Conservation (phyloP, 192 early-diverging fungal species). For the Coemansia sp. region DNA sequence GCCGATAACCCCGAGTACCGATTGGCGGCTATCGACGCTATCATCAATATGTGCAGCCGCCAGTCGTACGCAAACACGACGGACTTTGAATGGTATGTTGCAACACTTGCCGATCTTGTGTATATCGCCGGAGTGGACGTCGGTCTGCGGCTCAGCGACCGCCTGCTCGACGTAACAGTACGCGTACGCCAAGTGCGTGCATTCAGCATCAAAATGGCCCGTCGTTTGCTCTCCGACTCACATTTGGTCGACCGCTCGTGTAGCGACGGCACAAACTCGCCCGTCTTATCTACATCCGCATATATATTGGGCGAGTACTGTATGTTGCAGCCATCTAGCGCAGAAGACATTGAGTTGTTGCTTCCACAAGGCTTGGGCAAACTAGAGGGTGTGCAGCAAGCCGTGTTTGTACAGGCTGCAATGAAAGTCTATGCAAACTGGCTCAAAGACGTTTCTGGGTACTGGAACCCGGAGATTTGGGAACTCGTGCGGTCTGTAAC, state of each 20-base stretch:
- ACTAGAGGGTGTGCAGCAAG: conserved; percentile 26
- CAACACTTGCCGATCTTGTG: conserved; percentile 74
- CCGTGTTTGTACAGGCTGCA: conserved; percentile 43
- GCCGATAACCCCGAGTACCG: conserved; percentile 68
- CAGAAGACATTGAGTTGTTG: conserved; percentile 64
- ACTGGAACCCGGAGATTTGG: conserved; percentile 48
- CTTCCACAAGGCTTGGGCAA: conserved; percentile 59
- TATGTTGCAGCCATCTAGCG: conserved; percentile 56
- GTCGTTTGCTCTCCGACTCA: conserved; percentile 66
- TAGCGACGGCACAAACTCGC: conserved; percentile 59
- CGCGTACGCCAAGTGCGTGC: conserved; percentile 82
- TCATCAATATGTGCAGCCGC: conserved; percentile 78
- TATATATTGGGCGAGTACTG: conserved; percentile 93
- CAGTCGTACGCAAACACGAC: conserved; percentile 81
- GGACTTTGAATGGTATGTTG: conserved; percentile 97
- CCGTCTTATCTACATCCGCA: conserved; percentile 81
- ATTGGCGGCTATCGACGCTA: conserved; percentile 74
- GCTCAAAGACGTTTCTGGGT: conserved; percentile 39
- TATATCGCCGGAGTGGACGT: conserved; percentile 77
- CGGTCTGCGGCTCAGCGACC: conserved; percentile 64
- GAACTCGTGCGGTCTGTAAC: conserved; percentile 36
- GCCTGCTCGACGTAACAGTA: conserved; percentile 87
- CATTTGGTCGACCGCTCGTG: conserved; percentile 66
- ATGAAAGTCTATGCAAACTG: conserved; percentile 52
- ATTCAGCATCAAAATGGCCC: conserved; percentile 74